These are phyloP conservation scores for Stephania cephalantha DNA, from an alignment of 164 flowering plant genomes.

Conservation along the genomic window DNA sequence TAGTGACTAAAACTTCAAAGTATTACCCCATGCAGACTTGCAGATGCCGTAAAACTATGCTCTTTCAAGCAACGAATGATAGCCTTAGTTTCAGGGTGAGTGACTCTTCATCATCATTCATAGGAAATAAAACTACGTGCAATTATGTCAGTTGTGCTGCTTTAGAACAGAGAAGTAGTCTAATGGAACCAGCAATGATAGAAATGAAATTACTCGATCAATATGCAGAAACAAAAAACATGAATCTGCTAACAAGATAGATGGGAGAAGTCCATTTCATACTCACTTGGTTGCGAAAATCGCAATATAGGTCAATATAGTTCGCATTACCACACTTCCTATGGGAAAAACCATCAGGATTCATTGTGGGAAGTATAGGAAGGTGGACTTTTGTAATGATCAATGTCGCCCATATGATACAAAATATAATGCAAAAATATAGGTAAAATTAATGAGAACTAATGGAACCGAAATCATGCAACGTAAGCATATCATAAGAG, in stretches of 20 bases:
- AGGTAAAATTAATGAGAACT: not conserved
- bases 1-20: not conserved
- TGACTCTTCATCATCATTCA: constrained; percentile 47
- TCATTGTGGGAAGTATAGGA: constrained; percentile 94
- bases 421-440: not conserved
- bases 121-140: constrained; percentile 60
- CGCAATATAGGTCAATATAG: constrained; percentile 83
- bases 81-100: constrained; percentile 97
- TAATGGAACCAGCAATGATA: not conserved
- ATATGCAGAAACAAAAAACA: constrained; percentile 1
- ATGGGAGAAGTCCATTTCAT: not conserved
- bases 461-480: not conserved
- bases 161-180: not conserved
- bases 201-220: constrained; percentile 4
- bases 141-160: constrained; percentile 20
- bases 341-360: constrained; percentile 87
- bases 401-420: constrained; percentile 50
- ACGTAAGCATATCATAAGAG: not conserved
- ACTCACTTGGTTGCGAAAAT: constrained; percentile 94
- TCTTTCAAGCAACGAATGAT: constrained; percentile 75
- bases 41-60: constrained; percentile 77
- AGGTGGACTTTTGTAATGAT: constrained; percentile 75
- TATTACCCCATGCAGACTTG: constrained; percentile 92
- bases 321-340: constrained; percentile 83
- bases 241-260: constrained; percentile 3